Percentiles rank a stretch among this genome's conserved stretches.
Evolutionary conservation across 2,329 filamentous ascomycete genomes (phyloP).

Genomic region (Fusarium aywerte): DNA sequence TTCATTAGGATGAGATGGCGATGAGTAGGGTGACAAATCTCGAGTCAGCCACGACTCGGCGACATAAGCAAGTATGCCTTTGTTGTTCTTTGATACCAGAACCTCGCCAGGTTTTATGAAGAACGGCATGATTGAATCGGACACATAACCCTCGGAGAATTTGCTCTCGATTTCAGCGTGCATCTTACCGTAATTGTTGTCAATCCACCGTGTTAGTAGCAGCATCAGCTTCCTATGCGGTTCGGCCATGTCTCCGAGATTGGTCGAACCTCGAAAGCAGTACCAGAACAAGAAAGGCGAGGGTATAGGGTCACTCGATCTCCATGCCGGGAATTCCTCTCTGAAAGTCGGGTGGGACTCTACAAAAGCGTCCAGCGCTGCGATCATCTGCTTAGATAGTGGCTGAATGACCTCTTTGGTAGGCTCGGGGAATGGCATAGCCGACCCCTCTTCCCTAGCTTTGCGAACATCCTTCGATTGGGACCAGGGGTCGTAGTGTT

Average conservation of each 20-base stretch:
- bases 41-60: not conserved
- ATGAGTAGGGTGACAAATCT: rapidly evolving
- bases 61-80: not conserved
- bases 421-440: not conserved
- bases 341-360: not conserved
- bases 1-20: not conserved
- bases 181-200: not conserved
- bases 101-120: not conserved
- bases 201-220: not conserved
- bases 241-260: not conserved
- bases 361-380: not conserved
- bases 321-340: not conserved
- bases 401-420: not conserved
- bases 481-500: not conserved
- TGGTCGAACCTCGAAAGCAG: not conserved
- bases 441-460: not conserved
- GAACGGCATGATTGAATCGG: not conserved
- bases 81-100: not conserved
- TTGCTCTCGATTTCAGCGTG: not conserved
- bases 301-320: not conserved
- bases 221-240: not conserved
- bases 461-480: not conserved
- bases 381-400: not conserved
- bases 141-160: not conserved
- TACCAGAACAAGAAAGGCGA: slow-evolving; percentile 1